A percentile compares a stretch with the other conserved stretches of the same genome.
These are phyloP conservation scores for Kodamaea arcana DNA, from an alignment of 1,139 yeast species.

Conservation along the genomic window DNA sequence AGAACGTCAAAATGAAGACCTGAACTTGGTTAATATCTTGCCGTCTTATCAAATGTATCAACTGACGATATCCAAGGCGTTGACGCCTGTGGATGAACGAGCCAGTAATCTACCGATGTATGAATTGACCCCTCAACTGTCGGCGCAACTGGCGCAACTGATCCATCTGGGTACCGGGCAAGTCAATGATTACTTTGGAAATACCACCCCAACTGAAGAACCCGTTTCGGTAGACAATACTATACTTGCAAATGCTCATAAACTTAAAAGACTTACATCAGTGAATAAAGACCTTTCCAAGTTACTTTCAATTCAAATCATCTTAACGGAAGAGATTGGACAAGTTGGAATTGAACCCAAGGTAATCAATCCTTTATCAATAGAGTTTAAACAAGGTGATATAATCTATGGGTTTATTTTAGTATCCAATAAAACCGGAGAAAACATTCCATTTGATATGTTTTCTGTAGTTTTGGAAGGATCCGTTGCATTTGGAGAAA, in stretches of 20 bases:
- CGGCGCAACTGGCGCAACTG: constrained; percentile 12
- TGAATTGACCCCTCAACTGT: constrained; percentile 25
- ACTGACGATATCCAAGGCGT: constrained; percentile 34
- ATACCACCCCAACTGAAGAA: constrained; percentile 1
- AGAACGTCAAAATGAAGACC: too few relatives aligned
- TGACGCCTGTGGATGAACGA: constrained; percentile 33
- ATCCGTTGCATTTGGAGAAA: constrained; percentile 21
- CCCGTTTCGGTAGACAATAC: constrained; percentile 20
- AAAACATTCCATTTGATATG: constrained; percentile 37
- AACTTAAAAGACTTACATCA: constrained; percentile 29
- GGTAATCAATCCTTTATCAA: constrained; percentile 25
- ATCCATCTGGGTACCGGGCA: too few relatives aligned
- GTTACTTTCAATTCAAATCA: constrained; percentile 24
- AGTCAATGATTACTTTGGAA: constrained; percentile 22
- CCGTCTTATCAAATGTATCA: constrained; percentile 44
- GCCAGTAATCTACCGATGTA: constrained; percentile 35
- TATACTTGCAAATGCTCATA: constrained; percentile 34
- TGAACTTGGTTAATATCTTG: constrained; percentile 31
- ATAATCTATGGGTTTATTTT: constrained; percentile 36
- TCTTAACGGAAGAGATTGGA: constrained; percentile 30
- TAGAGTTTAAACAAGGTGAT: constrained; percentile 39
- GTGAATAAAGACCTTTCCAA: constrained; percentile 28
- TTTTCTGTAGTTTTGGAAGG: constrained; percentile 39
- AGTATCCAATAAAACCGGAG: constrained; percentile 27
- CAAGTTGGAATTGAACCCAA: constrained; percentile 27